A percentile compares a stretch with the other conserved stretches of the same genome.
phyloP scores from a whole-genome alignment of 2,329 filamentous ascomycete species.

The Lecanicillium sp. region DNA sequence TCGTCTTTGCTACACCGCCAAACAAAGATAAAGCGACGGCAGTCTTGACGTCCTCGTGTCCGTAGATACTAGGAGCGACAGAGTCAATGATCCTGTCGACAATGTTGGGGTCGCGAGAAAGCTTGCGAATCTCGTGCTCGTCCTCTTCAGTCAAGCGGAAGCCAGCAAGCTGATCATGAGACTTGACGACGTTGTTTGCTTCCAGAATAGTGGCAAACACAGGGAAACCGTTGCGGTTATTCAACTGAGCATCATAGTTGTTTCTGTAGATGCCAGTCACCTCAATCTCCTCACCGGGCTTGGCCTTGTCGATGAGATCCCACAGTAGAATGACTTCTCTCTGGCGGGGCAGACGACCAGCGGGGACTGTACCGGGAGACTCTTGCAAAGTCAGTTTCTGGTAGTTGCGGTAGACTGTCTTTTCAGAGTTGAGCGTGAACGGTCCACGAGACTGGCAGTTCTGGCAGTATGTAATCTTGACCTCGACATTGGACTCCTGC shows the following conservation, averaged over 20 bases:
- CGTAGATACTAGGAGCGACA: slow-evolving; percentile 95
- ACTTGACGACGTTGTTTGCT: slow-evolving; percentile 94
- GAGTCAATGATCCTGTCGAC: slow-evolving; percentile 88
- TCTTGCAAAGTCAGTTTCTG: slow-evolving; percentile 97
- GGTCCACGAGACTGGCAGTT: slow-evolving; percentile 92
- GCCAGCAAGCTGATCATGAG: slow-evolving; percentile 93
- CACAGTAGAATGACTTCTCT: slow-evolving; percentile 93
- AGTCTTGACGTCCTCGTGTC: slow-evolving; percentile 94
- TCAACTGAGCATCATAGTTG: slow-evolving; percentile 94
- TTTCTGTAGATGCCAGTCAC: slow-evolving; percentile 96
- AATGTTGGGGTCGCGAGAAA: slow-evolving; percentile 85
- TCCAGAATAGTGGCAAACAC: slow-evolving; percentile 97
- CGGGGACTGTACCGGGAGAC: slow-evolving; percentile 92
- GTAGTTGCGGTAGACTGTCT: slow-evolving; percentile 97
- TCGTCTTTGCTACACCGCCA: slow-evolving; percentile 84
- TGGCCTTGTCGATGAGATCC: slow-evolving; percentile 93
- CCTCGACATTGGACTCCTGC: slow-evolving; percentile 92
- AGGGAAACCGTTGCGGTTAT: slow-evolving; percentile 97
- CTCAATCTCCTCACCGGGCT: slow-evolving; percentile 96
- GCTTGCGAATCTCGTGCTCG: slow-evolving; percentile 77
- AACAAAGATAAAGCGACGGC: slow-evolving; percentile 91
- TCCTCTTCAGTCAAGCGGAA: slow-evolving; percentile 95
- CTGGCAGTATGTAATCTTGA: slow-evolving; percentile 93
- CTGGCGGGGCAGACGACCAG: slow-evolving; percentile 85
- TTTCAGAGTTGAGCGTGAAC: slow-evolving; percentile 92